Evolutionary conservation across 1,284 basidiomycete species (phyloP), one percentile per base, ranked within the genome.

Genomic region (Ceratobasidium sp.): DNA sequence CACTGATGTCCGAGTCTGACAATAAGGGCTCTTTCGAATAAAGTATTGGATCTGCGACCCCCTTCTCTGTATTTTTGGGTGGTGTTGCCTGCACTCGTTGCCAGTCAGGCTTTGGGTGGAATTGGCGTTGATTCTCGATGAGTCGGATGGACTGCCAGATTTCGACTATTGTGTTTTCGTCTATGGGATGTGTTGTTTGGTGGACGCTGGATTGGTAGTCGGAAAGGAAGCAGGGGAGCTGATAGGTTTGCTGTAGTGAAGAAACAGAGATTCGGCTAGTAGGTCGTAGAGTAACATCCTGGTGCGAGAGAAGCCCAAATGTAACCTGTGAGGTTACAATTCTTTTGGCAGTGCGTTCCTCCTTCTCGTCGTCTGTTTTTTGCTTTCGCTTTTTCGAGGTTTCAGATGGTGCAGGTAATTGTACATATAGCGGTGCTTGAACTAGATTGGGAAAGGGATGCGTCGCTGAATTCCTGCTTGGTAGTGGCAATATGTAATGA

Each of bases 41-140:
- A n/a, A 62, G 32, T 41, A 62, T 26, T 16, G 59, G 59, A 30
- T 62, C 59, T 0, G 59, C 41, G 30, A 62, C 59, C 18, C n/a
- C 59, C 1, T 26, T 23, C 4, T 62, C 44, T 13, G 43, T 30
- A 14, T 26, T 41, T 23, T 4, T 6, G 13, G 59, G 28, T 26
- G 41, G 41, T 7, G 18, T 3, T 7, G 59, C 43, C 6, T 62
- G 38, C 23, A 23, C 59, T 26, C 44, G 41, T 28, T 16, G 23
- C 59, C 59, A 62, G 7, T 5, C 23, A n/a, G 21, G n/a, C 26
- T 62, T 62, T 8, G 41, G 59, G 43, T 28, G 46, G 44, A 62
- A 46, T 3, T 26, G 43, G n/a, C 26, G 26, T 23, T 26, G 59
- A 1, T 38, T 38, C n/a, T 62, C 43, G 9, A 14, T n/a, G 6